Conservation (phyloP, 2,329 filamentous ascomycete genomes). For the Atkinsonella hypoxylon region DNA sequence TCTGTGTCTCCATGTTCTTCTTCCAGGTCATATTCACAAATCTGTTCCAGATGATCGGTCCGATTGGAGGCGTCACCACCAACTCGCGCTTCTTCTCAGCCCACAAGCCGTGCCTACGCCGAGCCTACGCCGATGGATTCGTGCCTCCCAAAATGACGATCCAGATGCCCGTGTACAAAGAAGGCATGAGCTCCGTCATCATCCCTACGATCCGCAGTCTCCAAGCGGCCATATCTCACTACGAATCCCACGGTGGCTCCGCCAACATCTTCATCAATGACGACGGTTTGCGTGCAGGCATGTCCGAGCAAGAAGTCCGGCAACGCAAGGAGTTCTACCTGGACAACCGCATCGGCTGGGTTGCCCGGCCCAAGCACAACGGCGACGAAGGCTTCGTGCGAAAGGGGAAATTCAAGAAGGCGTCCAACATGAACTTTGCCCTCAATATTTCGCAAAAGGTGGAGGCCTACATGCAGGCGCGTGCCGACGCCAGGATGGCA, state of each 20-base stretch:
- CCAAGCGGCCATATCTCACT: constrained; percentile 36
- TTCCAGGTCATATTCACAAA: constrained; percentile 29
- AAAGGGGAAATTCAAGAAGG: constrained; percentile 59
- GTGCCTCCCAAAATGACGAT: constrained; percentile 22
- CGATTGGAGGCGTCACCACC: constrained; percentile 28
- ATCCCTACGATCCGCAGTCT: constrained; percentile 36
- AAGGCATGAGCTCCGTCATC: constrained; percentile 30
- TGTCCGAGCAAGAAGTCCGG: constrained; percentile 29
- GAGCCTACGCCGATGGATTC: constrained; percentile 20
- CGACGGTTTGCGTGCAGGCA: constrained; percentile 43
- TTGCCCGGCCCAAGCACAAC: constrained; percentile 33
- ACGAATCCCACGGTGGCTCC: constrained; percentile 33
- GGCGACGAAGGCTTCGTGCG: constrained; percentile 37
- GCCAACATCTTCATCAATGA: constrained; percentile 49
- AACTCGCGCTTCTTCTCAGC: constrained; percentile 35
- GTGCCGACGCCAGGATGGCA: constrained; percentile 12
- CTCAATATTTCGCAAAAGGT: constrained; percentile 49
- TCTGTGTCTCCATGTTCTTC: constrained; percentile 25
- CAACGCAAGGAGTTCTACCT: constrained; percentile 34
- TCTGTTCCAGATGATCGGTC: constrained; percentile 35
- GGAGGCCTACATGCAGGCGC: constrained; percentile 42
- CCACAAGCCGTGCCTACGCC: constrained; percentile 21
- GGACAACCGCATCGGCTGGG: constrained; percentile 36
- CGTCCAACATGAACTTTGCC: constrained; percentile 66
- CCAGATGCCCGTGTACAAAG: constrained; percentile 30